phyloP scores from a whole-genome alignment of 148 eudicot genomes.

The Amaranthus cruentus region DNA sequence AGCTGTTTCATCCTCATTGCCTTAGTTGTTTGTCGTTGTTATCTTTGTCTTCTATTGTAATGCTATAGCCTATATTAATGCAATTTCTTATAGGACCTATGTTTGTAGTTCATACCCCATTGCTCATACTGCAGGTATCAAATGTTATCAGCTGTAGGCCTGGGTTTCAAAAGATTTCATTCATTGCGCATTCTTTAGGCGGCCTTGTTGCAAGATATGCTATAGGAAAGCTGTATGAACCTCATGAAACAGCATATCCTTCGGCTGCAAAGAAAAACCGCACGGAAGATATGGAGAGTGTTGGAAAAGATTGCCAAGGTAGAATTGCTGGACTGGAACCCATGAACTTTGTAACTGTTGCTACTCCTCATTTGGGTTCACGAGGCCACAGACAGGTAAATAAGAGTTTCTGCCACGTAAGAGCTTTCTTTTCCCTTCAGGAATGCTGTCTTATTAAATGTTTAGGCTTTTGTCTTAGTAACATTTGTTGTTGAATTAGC shows the following conservation, averaged over 20 bases:
- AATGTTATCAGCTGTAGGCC: constrained; percentile 58
- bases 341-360: constrained; percentile 81
- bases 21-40: not conserved
- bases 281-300: constrained; percentile 17
- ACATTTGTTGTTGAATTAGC: not conserved
- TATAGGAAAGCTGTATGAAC: constrained; percentile 61
- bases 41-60: constrained; percentile 1
- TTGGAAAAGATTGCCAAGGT: constrained; percentile 32
- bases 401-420: not conserved
- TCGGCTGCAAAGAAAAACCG: constrained; percentile 19
- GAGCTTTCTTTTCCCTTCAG: not conserved
- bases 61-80: constrained; percentile 16
- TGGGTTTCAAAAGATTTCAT: constrained; percentile 69
- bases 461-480: no score
- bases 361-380: constrained; percentile 92
- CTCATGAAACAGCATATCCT: constrained; percentile 15
- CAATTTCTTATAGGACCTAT: constrained; percentile 23
- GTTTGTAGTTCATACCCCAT: constrained; percentile 14
- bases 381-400: constrained; percentile 86
- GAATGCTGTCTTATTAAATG: not conserved
- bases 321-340: constrained; percentile 78
- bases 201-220: constrained; percentile 94
- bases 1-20: constrained; percentile 20
- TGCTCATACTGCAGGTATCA: constrained; percentile 53
- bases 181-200: constrained; percentile 86